These are phyloP conservation scores for Hyaloscypha bicolor DNA, from an alignment of 495 filamentous ascomycete genomes.

Conservation along the genomic window DNA sequence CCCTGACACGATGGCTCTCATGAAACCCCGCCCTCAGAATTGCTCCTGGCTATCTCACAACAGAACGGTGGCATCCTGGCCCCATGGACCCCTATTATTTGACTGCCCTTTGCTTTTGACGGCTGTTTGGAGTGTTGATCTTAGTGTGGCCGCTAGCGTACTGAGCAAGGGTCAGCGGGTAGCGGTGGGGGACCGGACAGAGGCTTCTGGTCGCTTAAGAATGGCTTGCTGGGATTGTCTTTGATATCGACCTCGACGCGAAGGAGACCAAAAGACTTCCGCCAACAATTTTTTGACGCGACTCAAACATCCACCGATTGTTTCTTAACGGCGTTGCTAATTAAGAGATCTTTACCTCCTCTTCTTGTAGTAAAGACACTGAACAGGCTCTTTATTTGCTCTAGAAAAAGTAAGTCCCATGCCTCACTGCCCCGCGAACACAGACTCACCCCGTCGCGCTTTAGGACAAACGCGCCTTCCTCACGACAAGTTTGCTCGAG, in stretches of 20 bases:
- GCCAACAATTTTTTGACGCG: neutral
- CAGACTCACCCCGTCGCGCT: neutral
- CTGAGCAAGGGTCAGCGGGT: neutral
- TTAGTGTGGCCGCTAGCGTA: no score
- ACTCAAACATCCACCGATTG: neutral
- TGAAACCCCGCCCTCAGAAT: no score
- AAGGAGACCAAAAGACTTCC: neutral
- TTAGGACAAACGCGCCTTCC: neutral
- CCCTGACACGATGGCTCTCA: no score
- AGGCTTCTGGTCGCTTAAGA: neutral
- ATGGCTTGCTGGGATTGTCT: neutral
- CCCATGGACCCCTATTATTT: no score
- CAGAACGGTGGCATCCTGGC: no score
- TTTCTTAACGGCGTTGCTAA: neutral
- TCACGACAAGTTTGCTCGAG: neutral
- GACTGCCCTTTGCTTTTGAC: no score
- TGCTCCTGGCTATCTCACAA: no score
- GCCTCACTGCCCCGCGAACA: neutral
- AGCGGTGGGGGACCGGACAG: neutral
- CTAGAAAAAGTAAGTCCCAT: neutral
- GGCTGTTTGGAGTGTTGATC: no score
- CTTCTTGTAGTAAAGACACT: no score
- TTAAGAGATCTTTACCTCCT: neutral
- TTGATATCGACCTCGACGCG: neutral
- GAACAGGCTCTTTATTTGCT: neutral